A percentile compares a stretch with the other conserved stretches of the same genome.
Conservation (phyloP, 768 basidiomycete species). For the Amanita pallidorosea region DNA sequence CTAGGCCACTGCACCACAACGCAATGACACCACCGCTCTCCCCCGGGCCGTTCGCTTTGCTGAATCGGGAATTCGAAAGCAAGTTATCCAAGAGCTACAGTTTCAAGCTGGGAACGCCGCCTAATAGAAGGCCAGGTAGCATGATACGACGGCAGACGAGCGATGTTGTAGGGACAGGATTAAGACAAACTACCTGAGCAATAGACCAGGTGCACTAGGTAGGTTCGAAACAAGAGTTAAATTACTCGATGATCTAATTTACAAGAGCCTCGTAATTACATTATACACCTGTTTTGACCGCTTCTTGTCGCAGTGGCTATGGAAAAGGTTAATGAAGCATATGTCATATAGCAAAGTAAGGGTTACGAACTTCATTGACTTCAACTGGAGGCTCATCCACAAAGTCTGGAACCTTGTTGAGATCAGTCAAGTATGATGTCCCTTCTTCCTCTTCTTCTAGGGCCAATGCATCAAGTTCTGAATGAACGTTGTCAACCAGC, state of each 20-base stretch:
- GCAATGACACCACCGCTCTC: constrained; percentile 25
- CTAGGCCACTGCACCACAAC: constrained; percentile 5
- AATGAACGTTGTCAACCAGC: neutral
- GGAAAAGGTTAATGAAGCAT: neutral
- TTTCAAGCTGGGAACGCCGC: constrained; percentile 32
- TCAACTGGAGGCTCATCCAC: constrained; percentile 82
- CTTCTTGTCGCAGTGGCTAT: constrained; percentile 28
- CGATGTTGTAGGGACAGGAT: constrained; percentile 6
- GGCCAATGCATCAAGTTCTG: constrained; percentile 92
- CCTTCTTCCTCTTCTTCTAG: constrained; percentile 89
- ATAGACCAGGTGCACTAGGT: neutral
- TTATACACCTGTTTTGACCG: constrained; percentile 32
- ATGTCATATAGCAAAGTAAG: neutral
- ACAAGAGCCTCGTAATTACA: neutral
- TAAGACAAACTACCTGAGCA: neutral
- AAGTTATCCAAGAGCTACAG: constrained; percentile 16
- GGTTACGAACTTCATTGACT: constrained; percentile 39
- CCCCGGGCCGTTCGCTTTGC: constrained; percentile 17
- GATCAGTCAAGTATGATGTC: constrained; percentile 76
- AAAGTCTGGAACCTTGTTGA: constrained; percentile 87
- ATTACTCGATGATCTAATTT: neutral
- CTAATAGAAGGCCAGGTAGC: constrained; percentile 18
- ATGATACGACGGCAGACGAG: constrained; percentile 16
- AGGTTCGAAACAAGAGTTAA: neutral
- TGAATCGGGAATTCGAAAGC: constrained; percentile 23